phyloP scores from a whole-genome alignment of 495 filamentous ascomycete species.

The Penicillium arizonense region DNA sequence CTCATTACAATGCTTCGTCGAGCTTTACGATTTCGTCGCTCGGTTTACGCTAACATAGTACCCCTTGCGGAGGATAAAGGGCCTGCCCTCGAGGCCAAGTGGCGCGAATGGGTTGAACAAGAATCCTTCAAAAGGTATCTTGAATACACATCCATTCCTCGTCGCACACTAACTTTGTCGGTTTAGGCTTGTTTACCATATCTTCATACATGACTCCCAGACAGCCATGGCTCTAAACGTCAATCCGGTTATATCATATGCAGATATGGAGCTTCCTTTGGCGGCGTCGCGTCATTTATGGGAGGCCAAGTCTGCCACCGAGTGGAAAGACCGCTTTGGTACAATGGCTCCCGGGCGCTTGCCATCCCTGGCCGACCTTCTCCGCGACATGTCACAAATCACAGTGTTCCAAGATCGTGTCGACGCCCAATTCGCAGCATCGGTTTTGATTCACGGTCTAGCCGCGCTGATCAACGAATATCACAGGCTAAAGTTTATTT shows the following conservation, averaged over 20 bases:
- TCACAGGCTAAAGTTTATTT: conserved; percentile 52
- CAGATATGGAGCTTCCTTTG: conserved; percentile 59
- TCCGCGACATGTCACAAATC: conserved; percentile 51
- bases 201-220: conserved; percentile 58
- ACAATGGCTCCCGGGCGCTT: conserved; percentile 29
- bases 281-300: conserved; percentile 54
- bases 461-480: conserved; percentile 61
- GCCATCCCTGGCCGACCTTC: conserved; percentile 49
- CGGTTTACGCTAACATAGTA: conserved; percentile 44
- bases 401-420: conserved; percentile 36
- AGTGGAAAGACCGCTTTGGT: conserved; percentile 56
- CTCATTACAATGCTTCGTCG: conserved; percentile 51
- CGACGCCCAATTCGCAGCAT: conserved; percentile 50
- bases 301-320: conserved; percentile 51
- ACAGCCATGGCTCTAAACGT: conserved; percentile 55
- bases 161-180: not conserved
- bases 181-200: conserved; percentile 52
- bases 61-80: conserved; percentile 45
- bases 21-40: conserved; percentile 28
- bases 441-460: conserved; percentile 54
- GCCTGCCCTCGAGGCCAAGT: conserved; percentile 51
- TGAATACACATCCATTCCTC: too few species aligned
- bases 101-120: conserved; percentile 56
- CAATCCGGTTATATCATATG: conserved; percentile 60
- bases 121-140: conserved; percentile 52